phyloP scores from a whole-genome alignment of 352 stramenopile species.

The Phytophthora palmivora region DNA sequence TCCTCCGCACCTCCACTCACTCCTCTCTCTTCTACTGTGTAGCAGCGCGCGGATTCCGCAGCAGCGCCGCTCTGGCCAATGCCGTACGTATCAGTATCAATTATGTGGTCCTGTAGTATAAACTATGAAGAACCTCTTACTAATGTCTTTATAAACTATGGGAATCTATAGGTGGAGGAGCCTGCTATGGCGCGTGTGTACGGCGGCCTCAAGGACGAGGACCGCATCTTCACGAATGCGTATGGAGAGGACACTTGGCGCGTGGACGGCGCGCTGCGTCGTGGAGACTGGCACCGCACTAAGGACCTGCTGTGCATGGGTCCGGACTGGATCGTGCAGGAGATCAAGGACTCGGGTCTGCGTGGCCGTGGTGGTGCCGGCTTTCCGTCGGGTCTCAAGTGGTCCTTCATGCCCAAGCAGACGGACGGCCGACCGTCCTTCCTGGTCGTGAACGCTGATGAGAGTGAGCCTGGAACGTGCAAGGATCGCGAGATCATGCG shows the following conservation, averaged over 20 bases:
- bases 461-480: slow-evolving; percentile 99
- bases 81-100: slow-evolving; percentile 34
- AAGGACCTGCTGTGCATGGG: slow-evolving; percentile 99
- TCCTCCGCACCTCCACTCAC: not conserved
- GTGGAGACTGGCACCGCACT: slow-evolving; percentile 96
- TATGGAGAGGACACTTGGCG: slow-evolving; percentile 97
- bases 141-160: slow-evolving; percentile 3
- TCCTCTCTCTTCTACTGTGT: not conserved
- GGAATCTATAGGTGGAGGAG: slow-evolving; percentile 41
- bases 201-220: slow-evolving; percentile 97
- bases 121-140: slow-evolving; percentile 3
- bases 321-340: slow-evolving; percentile 99
- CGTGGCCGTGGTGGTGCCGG: slow-evolving; percentile 97
- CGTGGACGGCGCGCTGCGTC: slow-evolving; percentile 88
- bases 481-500: slow-evolving; percentile 99
- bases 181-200: slow-evolving; percentile 88
- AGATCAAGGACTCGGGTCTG: slow-evolving; percentile 99
- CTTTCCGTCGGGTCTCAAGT: slow-evolving; percentile 99
- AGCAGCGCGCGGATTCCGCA: slow-evolving; percentile 47
- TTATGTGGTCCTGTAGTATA: too few species aligned
- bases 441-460: slow-evolving; percentile 99
- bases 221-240: slow-evolving; percentile 99
- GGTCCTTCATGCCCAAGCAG: slow-evolving; percentile 99
- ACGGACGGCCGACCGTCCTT: slow-evolving; percentile 99
- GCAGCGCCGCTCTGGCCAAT: slow-evolving; percentile 46